Percentiles rank a stretch among this genome's conserved stretches.
Evolutionary conservation across 768 basidiomycete genomes (phyloP).

Genomic region (Tremella fuciformis): DNA sequence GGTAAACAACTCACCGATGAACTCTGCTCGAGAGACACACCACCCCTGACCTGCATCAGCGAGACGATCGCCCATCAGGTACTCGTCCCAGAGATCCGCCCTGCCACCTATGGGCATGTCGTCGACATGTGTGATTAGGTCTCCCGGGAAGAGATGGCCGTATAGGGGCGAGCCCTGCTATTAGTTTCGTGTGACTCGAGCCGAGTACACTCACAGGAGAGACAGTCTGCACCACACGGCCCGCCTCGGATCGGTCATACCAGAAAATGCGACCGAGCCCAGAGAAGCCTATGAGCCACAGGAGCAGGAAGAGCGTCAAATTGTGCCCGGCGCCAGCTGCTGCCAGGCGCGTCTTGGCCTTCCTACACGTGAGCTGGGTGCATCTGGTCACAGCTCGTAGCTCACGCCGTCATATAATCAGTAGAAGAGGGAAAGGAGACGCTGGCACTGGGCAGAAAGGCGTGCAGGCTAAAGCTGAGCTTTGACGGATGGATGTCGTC

Average conservation of each 20-base stretch:
- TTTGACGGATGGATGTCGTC: slow-evolving; percentile 64
- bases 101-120: slow-evolving; percentile 57
- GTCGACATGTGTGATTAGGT: slow-evolving; percentile 65
- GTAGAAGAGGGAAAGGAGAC: slow-evolving; percentile 61
- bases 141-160: slow-evolving; percentile 60
- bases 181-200: neutral
- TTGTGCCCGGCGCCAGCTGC: slow-evolving; percentile 79
- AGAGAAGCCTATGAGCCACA: slow-evolving; percentile 34
- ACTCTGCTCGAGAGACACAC: slow-evolving; percentile 57
- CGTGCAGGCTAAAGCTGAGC: slow-evolving; percentile 62
- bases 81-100: slow-evolving; percentile 28
- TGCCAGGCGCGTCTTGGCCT: slow-evolving; percentile 58
- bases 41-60: slow-evolving; percentile 57
- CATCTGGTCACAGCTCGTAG: slow-evolving; percentile 13
- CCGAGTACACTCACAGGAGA: slow-evolving; percentile 56
- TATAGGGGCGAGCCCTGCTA: slow-evolving; percentile 63
- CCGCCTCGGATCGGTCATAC: slow-evolving; percentile 58
- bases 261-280: slow-evolving; percentile 57
- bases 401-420: slow-evolving; percentile 54
- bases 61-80: slow-evolving; percentile 58
- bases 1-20: slow-evolving; percentile 40
- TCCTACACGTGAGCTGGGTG: slow-evolving; percentile 17
- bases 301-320: slow-evolving; percentile 57
- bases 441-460: slow-evolving; percentile 71
- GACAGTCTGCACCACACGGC: slow-evolving; percentile 61